Conservation (phyloP, 1,284 basidiomycete genomes). For the Microbotryum violaceum region DNA sequence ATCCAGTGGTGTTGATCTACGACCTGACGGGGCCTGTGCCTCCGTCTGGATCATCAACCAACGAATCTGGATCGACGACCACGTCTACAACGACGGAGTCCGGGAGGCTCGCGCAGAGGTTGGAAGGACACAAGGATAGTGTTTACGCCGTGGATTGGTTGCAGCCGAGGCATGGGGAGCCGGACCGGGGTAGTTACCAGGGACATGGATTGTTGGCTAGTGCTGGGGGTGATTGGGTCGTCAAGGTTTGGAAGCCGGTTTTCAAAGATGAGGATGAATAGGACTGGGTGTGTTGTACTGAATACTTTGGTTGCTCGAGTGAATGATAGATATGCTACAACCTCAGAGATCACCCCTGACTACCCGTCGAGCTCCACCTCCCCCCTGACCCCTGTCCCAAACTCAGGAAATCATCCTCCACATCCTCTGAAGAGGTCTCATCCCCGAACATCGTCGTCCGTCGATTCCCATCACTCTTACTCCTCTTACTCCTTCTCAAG, state of each 20-base stretch:
- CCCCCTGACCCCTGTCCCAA: too few relatives aligned
- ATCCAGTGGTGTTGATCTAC: conserved; percentile 9
- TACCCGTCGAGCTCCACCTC: too few relatives aligned
- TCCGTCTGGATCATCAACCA: neutral
- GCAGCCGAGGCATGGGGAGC: neutral
- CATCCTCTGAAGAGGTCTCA: too few relatives aligned
- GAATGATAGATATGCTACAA: too few relatives aligned
- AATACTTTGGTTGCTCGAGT: too few relatives aligned
- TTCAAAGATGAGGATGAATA: neutral
- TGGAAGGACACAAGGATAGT: conserved; percentile 5
- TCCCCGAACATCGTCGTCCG: too few relatives aligned
- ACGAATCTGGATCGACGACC: neutral
- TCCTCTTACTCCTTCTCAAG: neutral
- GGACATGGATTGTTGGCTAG: conserved; percentile 1
- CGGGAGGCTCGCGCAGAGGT: neutral
- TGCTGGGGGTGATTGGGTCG: neutral
- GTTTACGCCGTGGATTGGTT: conserved; percentile 10
- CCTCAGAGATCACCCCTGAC: too few relatives aligned
- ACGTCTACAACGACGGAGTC: too few relatives aligned
- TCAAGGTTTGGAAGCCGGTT: conserved; percentile 1
- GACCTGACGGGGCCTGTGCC: neutral
- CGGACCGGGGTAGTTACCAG: neutral
- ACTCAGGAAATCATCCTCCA: too few relatives aligned
- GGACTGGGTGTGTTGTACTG: too few relatives aligned
- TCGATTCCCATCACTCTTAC: neutral